Evolutionary conservation across 495 filamentous ascomycete genomes (phyloP), one percentile per base, ranked within the genome.

Genomic region (Podospora pseudopauciseta): DNA sequence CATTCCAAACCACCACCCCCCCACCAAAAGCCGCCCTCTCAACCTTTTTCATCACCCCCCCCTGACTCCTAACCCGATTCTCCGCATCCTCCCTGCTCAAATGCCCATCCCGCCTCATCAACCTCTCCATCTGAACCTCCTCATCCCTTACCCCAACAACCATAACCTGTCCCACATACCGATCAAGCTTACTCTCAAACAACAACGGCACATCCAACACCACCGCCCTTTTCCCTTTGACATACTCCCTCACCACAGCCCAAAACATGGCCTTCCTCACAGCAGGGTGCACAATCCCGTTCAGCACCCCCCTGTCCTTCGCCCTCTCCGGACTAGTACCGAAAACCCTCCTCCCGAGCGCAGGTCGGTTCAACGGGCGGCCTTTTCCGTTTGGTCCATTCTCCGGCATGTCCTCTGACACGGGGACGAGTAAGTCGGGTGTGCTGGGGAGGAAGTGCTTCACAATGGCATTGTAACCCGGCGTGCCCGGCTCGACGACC

Each of bases 191-290:
- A 68, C 84, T 85, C 81, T 99, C 95, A 74, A 96, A 97, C 19
- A 99, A 85, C 55, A 99, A 80, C 58, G 95, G 95, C 1, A 99
- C 87, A 74, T 99, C 95, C 11, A 99, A 80, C n/a, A 98, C 90
- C 13, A 96, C 92, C 0, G 92, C 93, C 91, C 94, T 91, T 65
- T 87, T 69, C 2, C 94, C 94, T 2, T 74, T 78, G 2, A 94
- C 39, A 68, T 94, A 97, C 70, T 87, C 82, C 27, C 79, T 77
- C 19, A 90, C 67, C 18, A 96, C 83, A 4, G 82, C 79, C 69
- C 83, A 88, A 74, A 90, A 90, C 81, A 96, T 92, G 73, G 88
- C 92, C 75, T 79, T 82, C 28, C 91, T 81, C 5, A 98, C 93
- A 0, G 91, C 89, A 0, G 95, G 95, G 77, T 98, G 95, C 44